Conservation (phyloP, 2,329 filamentous ascomycete species). For the Eutypa lata region DNA sequence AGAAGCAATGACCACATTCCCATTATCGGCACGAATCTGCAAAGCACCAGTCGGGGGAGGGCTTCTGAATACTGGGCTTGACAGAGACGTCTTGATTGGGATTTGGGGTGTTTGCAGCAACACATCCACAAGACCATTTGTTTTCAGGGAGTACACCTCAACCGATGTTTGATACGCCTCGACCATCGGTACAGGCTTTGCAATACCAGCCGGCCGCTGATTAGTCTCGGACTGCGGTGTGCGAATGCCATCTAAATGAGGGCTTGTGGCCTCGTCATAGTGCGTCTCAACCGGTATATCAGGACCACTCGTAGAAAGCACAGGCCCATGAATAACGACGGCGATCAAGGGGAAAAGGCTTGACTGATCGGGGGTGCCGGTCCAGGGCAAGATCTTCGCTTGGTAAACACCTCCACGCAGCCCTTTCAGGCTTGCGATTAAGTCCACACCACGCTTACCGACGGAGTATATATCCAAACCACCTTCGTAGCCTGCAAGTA, state of each 20-base stretch:
- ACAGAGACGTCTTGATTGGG: slow-evolving; percentile 54
- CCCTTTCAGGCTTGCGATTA: slow-evolving; percentile 68
- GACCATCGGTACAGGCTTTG: slow-evolving; percentile 36
- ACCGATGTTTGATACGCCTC: slow-evolving; percentile 81
- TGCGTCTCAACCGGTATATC: slow-evolving; percentile 33
- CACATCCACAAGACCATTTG: slow-evolving; percentile 67
- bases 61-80: slow-evolving; percentile 62
- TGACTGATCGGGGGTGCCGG: slow-evolving; percentile 48
- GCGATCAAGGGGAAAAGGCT: slow-evolving; percentile 70
- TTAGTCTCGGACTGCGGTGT: slow-evolving; percentile 39
- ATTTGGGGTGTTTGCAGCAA: slow-evolving; percentile 68
- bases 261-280: slow-evolving; percentile 36
- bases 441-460: slow-evolving; percentile 67
- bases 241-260: slow-evolving; percentile 39
- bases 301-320: slow-evolving; percentile 42
- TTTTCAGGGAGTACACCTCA: slow-evolving; percentile 81
- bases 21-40: slow-evolving; percentile 68
- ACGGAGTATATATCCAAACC: slow-evolving; percentile 74
- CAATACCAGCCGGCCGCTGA: slow-evolving; percentile 34
- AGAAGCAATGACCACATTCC: slow-evolving; percentile 71
- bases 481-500: slow-evolving; percentile 77
- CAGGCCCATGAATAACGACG: slow-evolving; percentile 76
- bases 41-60: slow-evolving; percentile 72
- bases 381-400: slow-evolving; percentile 79
- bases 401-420: slow-evolving; percentile 76